Conservation (phyloP, 179 eudicot species). For the Pouteria campechiana region DNA sequence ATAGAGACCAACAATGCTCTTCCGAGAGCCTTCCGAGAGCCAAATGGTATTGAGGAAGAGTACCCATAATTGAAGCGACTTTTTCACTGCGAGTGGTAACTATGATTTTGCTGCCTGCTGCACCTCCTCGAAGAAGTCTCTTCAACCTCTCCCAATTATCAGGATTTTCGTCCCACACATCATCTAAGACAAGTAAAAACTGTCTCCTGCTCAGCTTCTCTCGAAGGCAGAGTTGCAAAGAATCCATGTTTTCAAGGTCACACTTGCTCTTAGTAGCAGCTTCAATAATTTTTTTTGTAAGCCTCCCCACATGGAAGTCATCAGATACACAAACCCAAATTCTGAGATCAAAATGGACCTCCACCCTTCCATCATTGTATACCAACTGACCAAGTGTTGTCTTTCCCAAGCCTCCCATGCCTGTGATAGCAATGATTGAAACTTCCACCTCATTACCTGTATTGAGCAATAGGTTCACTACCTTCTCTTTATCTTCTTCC, state of each 20-base stretch:
- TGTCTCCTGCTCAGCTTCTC: neutral
- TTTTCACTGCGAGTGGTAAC: conserved; percentile 2
- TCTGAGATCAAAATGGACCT: neutral
- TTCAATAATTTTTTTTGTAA: neutral
- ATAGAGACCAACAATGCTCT: too few species aligned
- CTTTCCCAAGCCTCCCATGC: conserved; percentile 5
- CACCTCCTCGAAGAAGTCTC: neutral
- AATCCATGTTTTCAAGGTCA: neutral
- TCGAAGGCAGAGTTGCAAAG: neutral
- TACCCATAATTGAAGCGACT: conserved; percentile 1
- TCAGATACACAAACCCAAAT: conserved; percentile 5
- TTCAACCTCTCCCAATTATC: conserved; percentile 1
- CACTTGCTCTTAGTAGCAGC: neutral
- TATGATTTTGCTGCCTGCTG: neutral
- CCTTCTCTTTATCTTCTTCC: neutral
- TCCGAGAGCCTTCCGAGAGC: too few species aligned
- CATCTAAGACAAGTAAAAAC: conserved; percentile 5
- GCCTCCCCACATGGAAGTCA: neutral
- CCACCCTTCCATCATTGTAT: conserved; percentile 1
- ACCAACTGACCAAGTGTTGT: conserved; percentile 1
- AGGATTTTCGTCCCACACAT: conserved; percentile 2
- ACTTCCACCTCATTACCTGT: neutral
- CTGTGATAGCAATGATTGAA: neutral
- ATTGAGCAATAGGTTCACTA: neutral
- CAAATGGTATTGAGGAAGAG: too few species aligned